Evolutionary conservation across 129 eudicot genomes (phyloP).

Genomic region (Mikania micrantha): DNA sequence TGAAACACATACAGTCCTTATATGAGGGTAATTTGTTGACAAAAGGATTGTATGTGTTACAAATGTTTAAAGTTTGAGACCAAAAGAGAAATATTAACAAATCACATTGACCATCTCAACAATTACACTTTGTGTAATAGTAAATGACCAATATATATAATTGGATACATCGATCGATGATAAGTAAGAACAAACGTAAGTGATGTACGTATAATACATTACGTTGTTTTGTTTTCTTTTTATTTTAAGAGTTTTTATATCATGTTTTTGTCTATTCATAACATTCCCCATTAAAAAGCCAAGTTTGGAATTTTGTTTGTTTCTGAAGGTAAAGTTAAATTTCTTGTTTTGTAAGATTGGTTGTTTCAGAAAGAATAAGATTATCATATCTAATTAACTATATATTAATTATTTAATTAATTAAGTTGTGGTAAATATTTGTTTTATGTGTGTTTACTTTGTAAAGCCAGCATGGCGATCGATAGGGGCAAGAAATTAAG

Average conservation of each 20-base stretch:
- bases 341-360: conserved; percentile 33
- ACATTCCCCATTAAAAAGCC: background rate
- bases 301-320: conserved; percentile 15
- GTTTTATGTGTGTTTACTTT: background rate
- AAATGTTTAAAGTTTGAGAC: no score
- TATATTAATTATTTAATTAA: background rate
- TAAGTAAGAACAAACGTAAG: conserved; percentile 23
- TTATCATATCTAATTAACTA: conserved; percentile 1
- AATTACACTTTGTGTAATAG: no score
- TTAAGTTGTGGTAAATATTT: background rate
- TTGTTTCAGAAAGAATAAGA: conserved; percentile 1
- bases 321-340: conserved; percentile 19
- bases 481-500: conserved; percentile 23
- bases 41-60: no score
- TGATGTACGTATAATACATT: conserved; percentile 23
- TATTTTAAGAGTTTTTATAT: conserved; percentile 1
- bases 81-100: no score
- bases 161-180: conserved; percentile 26
- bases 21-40: no score
- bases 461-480: conserved; percentile 14
- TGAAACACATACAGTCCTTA: no score
- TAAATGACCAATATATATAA: conserved; percentile 28
- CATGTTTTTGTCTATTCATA: background rate
- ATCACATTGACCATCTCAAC: no score
- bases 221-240: no score